Evolutionary conservation across 2,329 filamentous ascomycete genomes (phyloP).

Genomic region (Endothia cerciana): DNA sequence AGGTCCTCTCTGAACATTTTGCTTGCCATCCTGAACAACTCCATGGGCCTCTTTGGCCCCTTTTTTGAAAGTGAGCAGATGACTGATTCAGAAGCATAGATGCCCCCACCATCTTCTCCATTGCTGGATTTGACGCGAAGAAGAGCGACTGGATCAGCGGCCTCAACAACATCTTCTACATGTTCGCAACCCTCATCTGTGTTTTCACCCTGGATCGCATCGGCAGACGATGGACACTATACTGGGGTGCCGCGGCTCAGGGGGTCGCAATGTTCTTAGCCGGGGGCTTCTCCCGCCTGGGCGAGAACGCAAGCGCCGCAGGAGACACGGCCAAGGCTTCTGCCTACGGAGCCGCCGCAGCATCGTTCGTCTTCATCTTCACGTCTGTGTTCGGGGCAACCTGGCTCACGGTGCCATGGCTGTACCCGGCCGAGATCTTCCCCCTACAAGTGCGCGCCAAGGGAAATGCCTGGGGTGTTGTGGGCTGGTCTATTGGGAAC

Average conservation of each 20-base stretch:
- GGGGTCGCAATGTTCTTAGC: constrained; percentile 70
- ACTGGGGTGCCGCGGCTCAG: constrained; percentile 68
- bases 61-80: neutral
- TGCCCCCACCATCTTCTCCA: constrained; percentile 63
- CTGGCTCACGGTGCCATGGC: constrained; percentile 62
- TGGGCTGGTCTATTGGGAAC: constrained; percentile 77
- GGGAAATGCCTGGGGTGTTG: constrained; percentile 76
- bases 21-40: neutral
- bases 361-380: constrained; percentile 72
- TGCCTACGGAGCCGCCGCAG: constrained; percentile 65
- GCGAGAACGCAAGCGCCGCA: constrained; percentile 45
- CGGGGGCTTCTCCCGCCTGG: constrained; percentile 60
- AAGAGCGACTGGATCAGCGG: constrained; percentile 69
- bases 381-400: constrained; percentile 67
- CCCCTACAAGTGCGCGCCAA: constrained; percentile 71
- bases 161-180: constrained; percentile 53
- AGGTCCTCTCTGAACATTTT: neutral
- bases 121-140: constrained; percentile 64
- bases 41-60: neutral
- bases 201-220: constrained; percentile 73
- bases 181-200: constrained; percentile 69
- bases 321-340: constrained; percentile 50
- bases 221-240: constrained; percentile 69
- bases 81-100: constrained; percentile 31
- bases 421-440: constrained; percentile 76